Percentiles rank a stretch among this genome's conserved stretches.
phyloP scores from a whole-genome alignment of 768 basidiomycete genomes.

The Candolleomyces efflorescens region DNA sequence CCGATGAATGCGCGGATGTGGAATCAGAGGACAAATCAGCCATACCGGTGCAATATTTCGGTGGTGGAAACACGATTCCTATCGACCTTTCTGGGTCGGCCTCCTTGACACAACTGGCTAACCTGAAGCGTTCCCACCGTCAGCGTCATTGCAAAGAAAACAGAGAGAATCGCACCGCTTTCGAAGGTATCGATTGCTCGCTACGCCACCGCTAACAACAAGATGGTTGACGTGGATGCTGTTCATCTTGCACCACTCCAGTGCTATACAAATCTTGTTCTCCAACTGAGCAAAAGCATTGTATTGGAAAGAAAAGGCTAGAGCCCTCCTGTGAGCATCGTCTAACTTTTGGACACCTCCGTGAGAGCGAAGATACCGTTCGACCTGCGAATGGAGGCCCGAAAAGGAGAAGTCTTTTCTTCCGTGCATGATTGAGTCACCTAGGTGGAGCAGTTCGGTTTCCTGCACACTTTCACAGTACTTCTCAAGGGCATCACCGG shows the following conservation, averaged over 20 bases:
- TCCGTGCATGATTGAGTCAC: constrained; percentile 5
- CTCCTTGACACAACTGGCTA: constrained; percentile 17
- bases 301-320: constrained; percentile 72
- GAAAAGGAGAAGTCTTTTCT: constrained; percentile 66
- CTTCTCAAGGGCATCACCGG: constrained; percentile 78
- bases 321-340: constrained; percentile 31
- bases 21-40: not conserved
- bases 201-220: constrained; percentile 91
- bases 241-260: constrained; percentile 38
- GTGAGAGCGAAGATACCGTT: constrained; percentile 45
- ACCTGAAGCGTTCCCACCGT: not conserved
- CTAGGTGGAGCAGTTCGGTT: constrained; percentile 33
- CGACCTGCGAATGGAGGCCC: constrained; percentile 68
- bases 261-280: constrained; percentile 61
- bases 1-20: not conserved
- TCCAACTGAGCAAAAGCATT: constrained; percentile 71
- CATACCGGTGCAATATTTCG: constrained; percentile 76
- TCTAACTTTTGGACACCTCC: constrained; percentile 42
- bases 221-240: constrained; percentile 50
- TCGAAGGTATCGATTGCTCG: constrained; percentile 75
- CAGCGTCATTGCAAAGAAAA: not conserved
- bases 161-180: constrained; percentile 41
- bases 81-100: constrained; percentile 26
- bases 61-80: constrained; percentile 68
- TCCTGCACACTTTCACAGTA: constrained; percentile 46